Percentiles rank a stretch among this genome's conserved stretches.
Evolutionary conservation across 106 monocot species (phyloP).

Genomic region (Acorus calamus): DNA sequence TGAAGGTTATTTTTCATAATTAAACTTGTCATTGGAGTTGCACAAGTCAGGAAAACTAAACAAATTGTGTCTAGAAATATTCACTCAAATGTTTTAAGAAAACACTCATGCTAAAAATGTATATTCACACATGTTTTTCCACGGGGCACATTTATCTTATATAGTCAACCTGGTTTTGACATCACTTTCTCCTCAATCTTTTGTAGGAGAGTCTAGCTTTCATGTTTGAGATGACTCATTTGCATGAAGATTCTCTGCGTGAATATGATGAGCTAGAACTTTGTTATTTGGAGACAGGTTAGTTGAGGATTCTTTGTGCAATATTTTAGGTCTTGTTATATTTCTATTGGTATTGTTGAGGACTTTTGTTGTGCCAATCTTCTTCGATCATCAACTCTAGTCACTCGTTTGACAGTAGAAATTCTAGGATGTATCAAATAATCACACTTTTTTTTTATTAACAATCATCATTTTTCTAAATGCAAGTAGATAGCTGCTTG

Average conservation of each 20-base stretch:
- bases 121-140: too few species aligned
- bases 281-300: slow-evolving; percentile 97
- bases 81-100: too few species aligned
- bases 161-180: background rate
- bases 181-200: slow-evolving; percentile 1
- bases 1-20: slow-evolving; percentile 44
- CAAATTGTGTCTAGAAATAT: too few species aligned
- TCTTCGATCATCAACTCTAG: background rate
- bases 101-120: too few species aligned
- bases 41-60: too few species aligned
- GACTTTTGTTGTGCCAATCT: too few species aligned
- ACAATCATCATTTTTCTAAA: background rate
- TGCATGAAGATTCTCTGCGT: slow-evolving; percentile 90
- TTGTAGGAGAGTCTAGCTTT: slow-evolving; percentile 94
- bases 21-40: background rate
- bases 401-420: too few species aligned
- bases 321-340: background rate
- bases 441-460: background rate
- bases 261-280: slow-evolving; percentile 99
- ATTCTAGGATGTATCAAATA: too few species aligned
- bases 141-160: too few species aligned
- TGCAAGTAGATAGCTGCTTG: background rate
- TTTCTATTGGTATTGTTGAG: too few species aligned
- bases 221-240: slow-evolving; percentile 98
- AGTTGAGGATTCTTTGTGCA: background rate